These are phyloP conservation scores for Danielia oregonensis DNA, from an alignment of 805 yeast genomes.

Conservation along the genomic window DNA sequence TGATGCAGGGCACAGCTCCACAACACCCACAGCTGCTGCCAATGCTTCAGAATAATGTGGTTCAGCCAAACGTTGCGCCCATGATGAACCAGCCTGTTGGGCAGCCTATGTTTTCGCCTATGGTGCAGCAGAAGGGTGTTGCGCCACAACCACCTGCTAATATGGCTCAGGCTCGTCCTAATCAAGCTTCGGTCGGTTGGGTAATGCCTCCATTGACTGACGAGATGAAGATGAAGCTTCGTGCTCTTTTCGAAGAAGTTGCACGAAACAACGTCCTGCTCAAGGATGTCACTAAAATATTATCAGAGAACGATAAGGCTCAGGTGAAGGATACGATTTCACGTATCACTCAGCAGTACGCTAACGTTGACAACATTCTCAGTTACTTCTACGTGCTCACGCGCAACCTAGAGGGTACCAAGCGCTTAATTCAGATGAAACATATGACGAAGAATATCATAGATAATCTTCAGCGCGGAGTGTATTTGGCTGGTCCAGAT, in stretches of 20 bases:
- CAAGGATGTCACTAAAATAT: slow-evolving; percentile 58
- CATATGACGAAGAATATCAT: slow-evolving; percentile 73
- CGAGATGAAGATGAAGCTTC: slow-evolving; percentile 59
- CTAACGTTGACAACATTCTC: slow-evolving; percentile 69
- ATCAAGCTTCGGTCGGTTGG: slow-evolving; percentile 7
- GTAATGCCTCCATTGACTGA: slow-evolving; percentile 43
- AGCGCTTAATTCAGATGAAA: slow-evolving; percentile 72
- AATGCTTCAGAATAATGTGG: slow-evolving; percentile 13
- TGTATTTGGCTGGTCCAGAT: slow-evolving; percentile 69
- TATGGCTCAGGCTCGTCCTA: slow-evolving; percentile 1
- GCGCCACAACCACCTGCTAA: slow-evolving; percentile 3
- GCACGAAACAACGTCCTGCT: slow-evolving; percentile 61
- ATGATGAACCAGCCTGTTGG: slow-evolving; percentile 1
- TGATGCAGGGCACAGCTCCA: neutral
- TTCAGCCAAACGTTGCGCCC: neutral
- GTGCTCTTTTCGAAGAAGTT: slow-evolving; percentile 66
- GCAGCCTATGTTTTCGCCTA: slow-evolving; percentile 15
- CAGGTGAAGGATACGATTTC: slow-evolving; percentile 53
- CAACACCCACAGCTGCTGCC: slow-evolving; percentile 17
- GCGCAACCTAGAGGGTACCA: slow-evolving; percentile 70
- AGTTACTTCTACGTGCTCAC: slow-evolving; percentile 77
- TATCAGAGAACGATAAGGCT: slow-evolving; percentile 63
- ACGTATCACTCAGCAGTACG: slow-evolving; percentile 55
- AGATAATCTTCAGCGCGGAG: slow-evolving; percentile 62
- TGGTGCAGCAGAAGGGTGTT: slow-evolving; percentile 15